Evolutionary conservation across 352 stramenopile genomes (phyloP), one percentile per base, ranked within the genome.

Genomic region (Phytophthora constricta): DNA sequence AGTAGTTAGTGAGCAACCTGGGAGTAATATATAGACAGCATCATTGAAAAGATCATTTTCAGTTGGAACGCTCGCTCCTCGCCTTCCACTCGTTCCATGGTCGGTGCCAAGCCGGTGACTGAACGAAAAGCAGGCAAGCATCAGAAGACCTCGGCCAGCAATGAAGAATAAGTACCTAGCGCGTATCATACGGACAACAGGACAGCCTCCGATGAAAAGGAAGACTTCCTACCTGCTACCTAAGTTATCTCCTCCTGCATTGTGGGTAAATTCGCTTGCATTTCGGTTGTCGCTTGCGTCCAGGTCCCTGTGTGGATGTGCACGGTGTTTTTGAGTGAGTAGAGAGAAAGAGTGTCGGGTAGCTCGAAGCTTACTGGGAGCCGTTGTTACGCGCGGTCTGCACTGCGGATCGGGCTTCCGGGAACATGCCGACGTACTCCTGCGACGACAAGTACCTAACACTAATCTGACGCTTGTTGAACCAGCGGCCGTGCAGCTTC

Each of bases 341-440:
- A 74, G 68, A 39, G 58, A 53, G 57, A 39, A 23, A 60, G 31
- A 63, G 48, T 71, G 65, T 60, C 62, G 58, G 45, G 27, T 25
- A 51, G 47, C 55, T 71, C 31, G 63, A 46, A 16, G 52, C 50
- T 77, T 71, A 74, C 48, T 77, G 65, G 60, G 62, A 61, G 53
- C 63, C 68, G 52, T 79, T 81, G 43, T 65, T 64, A 2, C 74
- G 76, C 25, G 82, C 84, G 3, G 69, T 79, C 63, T 91, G 82
- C 25, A 93, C 87, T 20, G 81, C 82, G n/a, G 79, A 86, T 33
- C 87, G 82, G 16, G 75, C 84, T 67, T 92, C 77, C 0, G 87
- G 87, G 58, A 96, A 96, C 87, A 94, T 96, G 58, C 86, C 87
- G n/a, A 93, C 86, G 70, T 96, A 96, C 71, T 96, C 87, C 56